Evolutionary conservation across 306 rosid species (phyloP).

Genomic region (Acacia confusa): DNA sequence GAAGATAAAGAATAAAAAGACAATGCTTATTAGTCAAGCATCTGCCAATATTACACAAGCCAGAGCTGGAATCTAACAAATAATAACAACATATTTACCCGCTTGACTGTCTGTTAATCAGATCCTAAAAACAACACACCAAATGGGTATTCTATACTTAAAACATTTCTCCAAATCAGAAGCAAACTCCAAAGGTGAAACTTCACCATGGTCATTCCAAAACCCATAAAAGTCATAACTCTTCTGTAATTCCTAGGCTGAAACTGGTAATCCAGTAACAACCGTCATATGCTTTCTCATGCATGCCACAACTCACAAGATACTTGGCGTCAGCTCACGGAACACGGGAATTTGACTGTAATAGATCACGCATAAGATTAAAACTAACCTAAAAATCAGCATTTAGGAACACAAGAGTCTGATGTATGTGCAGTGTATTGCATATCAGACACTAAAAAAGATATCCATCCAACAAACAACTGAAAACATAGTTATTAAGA

Average conservation of each 20-base stretch:
- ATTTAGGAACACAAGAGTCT: conserved; percentile 72
- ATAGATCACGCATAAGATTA: conserved; percentile 59
- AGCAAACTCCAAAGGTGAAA: conserved; percentile 38
- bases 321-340: conserved; percentile 44
- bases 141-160: conserved; percentile 41
- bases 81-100: conserved; percentile 59
- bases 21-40: conserved; percentile 58
- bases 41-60: conserved; percentile 80
- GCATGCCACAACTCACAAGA: conserved; percentile 64
- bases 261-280: conserved; percentile 54
- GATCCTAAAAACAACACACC: conserved; percentile 56
- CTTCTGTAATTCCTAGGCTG: conserved; percentile 34
- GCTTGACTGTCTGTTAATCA: conserved; percentile 53
- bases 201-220: conserved; percentile 47
- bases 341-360: neutral
- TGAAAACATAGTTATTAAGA: conserved; percentile 46
- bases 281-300: conserved; percentile 40
- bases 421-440: conserved; percentile 59
- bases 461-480: conserved; percentile 58
- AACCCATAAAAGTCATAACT: conserved; percentile 46
- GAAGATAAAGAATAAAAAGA: conserved; percentile 72
- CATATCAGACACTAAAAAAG: conserved; percentile 69
- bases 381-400: conserved; percentile 49
- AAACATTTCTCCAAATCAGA: neutral
- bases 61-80: conserved; percentile 34